Conservation (phyloP, 129 eudicot species). For the Pittosporum tobira region DNA sequence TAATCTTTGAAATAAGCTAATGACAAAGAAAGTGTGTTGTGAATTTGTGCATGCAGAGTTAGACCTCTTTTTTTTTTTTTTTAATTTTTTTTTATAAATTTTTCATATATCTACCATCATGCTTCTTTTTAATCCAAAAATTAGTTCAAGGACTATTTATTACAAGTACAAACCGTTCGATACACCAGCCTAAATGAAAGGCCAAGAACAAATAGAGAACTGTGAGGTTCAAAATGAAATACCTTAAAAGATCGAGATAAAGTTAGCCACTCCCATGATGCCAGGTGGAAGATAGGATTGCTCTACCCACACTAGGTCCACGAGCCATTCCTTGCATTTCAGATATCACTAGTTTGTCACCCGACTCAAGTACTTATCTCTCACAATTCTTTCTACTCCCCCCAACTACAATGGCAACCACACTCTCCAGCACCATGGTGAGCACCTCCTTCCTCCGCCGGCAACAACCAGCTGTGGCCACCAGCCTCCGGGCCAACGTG, state of each 20-base stretch:
- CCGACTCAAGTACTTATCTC: background rate
- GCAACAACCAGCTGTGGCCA: conserved; percentile 21
- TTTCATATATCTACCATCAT: no score
- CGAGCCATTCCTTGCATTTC: conserved; percentile 27
- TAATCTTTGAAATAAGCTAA: no score
- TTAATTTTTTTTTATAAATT: no score
- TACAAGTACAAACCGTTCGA: no score
- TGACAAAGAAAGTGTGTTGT: no score
- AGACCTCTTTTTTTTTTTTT: no score
- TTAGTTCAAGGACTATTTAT: no score
- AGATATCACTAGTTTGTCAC: background rate
- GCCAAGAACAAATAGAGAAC: background rate
- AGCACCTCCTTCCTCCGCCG: conserved; percentile 42
- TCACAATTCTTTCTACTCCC: conserved; percentile 8
- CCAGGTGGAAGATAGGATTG: conserved; percentile 41
- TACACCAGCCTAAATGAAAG: background rate
- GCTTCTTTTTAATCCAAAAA: no score
- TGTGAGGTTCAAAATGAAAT: background rate
- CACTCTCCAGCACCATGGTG: conserved; percentile 37
- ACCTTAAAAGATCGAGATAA: conserved; percentile 14
- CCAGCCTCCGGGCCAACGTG: conserved; percentile 13
- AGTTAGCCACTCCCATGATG: conserved; percentile 20
- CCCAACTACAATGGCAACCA: conserved; percentile 19
- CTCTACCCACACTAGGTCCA: conserved; percentile 32
- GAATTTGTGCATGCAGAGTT: no score